Evolutionary conservation across 2,329 filamentous ascomycete species (phyloP), one percentile per base, ranked within the genome.

Genomic region (Falciphora oryzae): DNA sequence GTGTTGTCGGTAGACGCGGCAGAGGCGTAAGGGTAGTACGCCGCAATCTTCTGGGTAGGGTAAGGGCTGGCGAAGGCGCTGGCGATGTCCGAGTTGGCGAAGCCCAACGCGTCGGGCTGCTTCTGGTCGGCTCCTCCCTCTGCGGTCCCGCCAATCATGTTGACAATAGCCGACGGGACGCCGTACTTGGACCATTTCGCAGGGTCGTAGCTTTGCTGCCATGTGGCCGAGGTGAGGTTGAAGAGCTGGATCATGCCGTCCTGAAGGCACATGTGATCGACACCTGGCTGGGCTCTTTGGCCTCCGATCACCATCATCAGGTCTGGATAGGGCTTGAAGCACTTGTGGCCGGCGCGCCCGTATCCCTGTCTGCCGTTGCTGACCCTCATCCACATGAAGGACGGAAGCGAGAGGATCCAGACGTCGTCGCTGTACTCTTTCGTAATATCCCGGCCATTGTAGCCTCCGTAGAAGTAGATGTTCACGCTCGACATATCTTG

Each of bases 381-480:
- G 27, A 85, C 71, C 69, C 78, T 78, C 63, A 89, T 89, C 92
- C 92, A 95, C 5, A 85, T 91, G 73, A 96, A 96, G 0, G 88
- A 89, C 0, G 92, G 92, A 7, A 96, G 77, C 0, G 90, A 91
- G 16, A 95, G 79, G 28, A 93, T 88, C 90, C 90, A 95, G 73
- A 94, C 89, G 60, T 91, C 89, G 66, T 92, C 86, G 64, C 74
- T 80, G 68, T 80, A 84, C 22, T 73, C 66, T 0, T 75, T 66
- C 0, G 59, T 63, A 0, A 66, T 32, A 65, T 81, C 65, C 7
- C 87, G 68, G 0, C 84, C 86, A 65, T 86, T 77, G 71, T 89
- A 93, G 0, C 92, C 92, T 22, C 90, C 92, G 70, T 92, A 95
- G 77, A 91, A 92, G 78, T 94, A 93, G 62, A 96, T 88, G 72